Evolutionary conservation across 2,329 filamentous ascomycete genomes (phyloP).

Genomic region (Fusarium palustre): DNA sequence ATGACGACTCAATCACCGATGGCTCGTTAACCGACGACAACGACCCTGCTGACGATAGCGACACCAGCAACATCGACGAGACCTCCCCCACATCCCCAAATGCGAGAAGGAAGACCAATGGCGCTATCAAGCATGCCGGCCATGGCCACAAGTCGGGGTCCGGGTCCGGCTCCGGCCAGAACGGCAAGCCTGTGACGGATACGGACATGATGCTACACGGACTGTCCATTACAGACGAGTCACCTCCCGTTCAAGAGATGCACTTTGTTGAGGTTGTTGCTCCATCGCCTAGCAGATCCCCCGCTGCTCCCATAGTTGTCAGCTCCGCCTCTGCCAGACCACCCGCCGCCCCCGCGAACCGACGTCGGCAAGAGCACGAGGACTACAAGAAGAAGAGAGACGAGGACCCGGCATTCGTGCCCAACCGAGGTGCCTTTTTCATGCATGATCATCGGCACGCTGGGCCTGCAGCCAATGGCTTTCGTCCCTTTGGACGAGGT

Average conservation of each 20-base stretch:
- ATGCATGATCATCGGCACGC: slow-evolving; percentile 93
- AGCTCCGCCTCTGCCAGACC: slow-evolving; percentile 64
- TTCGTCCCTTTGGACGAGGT: slow-evolving; percentile 76
- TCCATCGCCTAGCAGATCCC: slow-evolving; percentile 55
- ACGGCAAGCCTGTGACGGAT: slow-evolving; percentile 58
- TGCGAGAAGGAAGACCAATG: slow-evolving; percentile 57
- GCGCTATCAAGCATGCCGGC: slow-evolving; percentile 52
- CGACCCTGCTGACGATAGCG: slow-evolving; percentile 69
- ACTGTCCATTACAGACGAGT: slow-evolving; percentile 59
- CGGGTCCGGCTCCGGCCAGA: slow-evolving; percentile 52
- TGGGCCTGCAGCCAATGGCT: slow-evolving; percentile 81
- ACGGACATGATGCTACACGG: slow-evolving; percentile 71
- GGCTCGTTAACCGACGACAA: slow-evolving; percentile 74
- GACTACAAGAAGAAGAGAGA: slow-evolving; percentile 90
- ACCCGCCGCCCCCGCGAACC: slow-evolving; percentile 72
- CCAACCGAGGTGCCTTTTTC: slow-evolving; percentile 94
- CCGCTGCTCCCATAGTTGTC: slow-evolving; percentile 64
- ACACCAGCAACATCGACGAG: slow-evolving; percentile 72
- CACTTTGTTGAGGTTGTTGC: slow-evolving; percentile 59
- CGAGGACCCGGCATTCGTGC: slow-evolving; percentile 91
- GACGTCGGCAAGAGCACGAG: slow-evolving; percentile 86
- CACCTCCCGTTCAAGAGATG: slow-evolving; percentile 58
- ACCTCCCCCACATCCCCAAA: slow-evolving; percentile 62
- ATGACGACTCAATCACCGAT: slow-evolving; percentile 75
- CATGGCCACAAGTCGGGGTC: slow-evolving; percentile 52